Evolutionary conservation across 805 yeast genomes (phyloP), one percentile per base, ranked within the genome.

Genomic region (Hermanozyma aechmeae): DNA sequence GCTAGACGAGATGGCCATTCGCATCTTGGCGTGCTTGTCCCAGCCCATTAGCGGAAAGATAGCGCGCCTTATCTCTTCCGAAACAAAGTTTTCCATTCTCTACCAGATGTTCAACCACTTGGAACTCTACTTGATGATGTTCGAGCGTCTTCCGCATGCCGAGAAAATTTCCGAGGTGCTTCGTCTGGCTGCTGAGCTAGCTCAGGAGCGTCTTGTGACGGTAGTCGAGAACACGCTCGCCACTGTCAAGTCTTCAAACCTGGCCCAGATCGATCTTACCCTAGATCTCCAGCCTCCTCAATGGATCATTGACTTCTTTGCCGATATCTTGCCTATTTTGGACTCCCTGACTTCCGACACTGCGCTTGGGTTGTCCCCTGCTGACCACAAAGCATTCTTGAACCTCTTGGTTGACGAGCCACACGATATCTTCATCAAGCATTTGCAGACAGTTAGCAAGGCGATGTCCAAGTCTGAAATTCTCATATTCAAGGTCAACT

Each of bases 221-320:
- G 41, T 58, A 7, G 38, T 61, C 5, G 36, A 41, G 6, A 51
- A 50, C 31, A 44, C 53, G 15, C 43, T 62, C 17, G 50, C 50
- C n/a, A 47, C 62, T 2, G 51, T 60, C 7, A 37, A 35, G 20
- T 45, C 46, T 15, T 56, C 62, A 18, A 61, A 56, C 33, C 56
- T 45, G 53, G 65, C 67, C 3, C 55, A 56, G 29, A 39, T 61
- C 13, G 67, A 60, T 23, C 54, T 44, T 45, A 60, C 59, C 29
- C 67, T 66, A 16, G 83, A 83, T 35, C 57, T 82, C 14, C 71
- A 78, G 35, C 76, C 94, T 4, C 95, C 96, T 0, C 93, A 82
- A 35, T 87, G 93, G 86, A 56, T 82, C 14, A 59, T 70, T 27
- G 78, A 73, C n/a, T 75, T 78, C 40, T 65, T 79, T 27, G 58